phyloP scores from a whole-genome alignment of 1,284 basidiomycete species.

The Trichosporon faecale region DNA sequence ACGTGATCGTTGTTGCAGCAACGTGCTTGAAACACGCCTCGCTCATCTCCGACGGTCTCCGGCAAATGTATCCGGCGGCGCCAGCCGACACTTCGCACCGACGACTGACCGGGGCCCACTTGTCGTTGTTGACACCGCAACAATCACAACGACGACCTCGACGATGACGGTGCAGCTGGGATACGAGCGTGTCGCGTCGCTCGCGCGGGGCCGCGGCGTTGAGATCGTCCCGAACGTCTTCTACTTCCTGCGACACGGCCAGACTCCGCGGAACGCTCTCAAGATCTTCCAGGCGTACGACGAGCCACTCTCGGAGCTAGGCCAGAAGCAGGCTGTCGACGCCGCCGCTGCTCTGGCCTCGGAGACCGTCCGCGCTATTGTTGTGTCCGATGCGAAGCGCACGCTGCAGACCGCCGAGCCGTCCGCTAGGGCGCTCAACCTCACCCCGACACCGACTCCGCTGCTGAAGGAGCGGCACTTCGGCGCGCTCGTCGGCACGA shows the following conservation, averaged over 20 bases:
- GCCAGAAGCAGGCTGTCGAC: slow-evolving; percentile 10
- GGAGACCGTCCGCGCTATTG: slow-evolving; percentile 3
- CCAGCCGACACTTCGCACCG: not conserved
- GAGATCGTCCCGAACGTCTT: not conserved
- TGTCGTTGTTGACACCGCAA: not conserved
- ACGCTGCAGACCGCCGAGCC: slow-evolving; percentile 22
- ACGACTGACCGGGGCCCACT: not conserved
- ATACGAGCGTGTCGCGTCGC: not conserved
- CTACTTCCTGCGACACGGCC: slow-evolving; percentile 20
- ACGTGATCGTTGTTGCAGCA: not conserved
- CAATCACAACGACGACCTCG: not conserved
- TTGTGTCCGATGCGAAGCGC: slow-evolving; percentile 18
- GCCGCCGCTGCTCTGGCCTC: slow-evolving; percentile 6
- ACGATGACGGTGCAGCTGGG: slow-evolving; percentile 7
- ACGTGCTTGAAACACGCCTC: not conserved
- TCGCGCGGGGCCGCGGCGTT: not conserved
- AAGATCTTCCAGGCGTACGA: slow-evolving; percentile 20
- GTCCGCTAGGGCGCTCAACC: not conserved
- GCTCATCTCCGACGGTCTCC: not conserved
- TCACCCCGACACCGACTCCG: not conserved
- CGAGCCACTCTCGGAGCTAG: slow-evolving; percentile 14
- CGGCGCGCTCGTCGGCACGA: slow-evolving; percentile 16
- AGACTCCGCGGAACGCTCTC: slow-evolving; percentile 17
- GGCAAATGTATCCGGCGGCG: not conserved
- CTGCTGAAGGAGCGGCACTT: slow-evolving; percentile 19